Evolutionary conservation across 495 filamentous ascomycete genomes (phyloP).

Genomic region (Schizothecium vesticola): DNA sequence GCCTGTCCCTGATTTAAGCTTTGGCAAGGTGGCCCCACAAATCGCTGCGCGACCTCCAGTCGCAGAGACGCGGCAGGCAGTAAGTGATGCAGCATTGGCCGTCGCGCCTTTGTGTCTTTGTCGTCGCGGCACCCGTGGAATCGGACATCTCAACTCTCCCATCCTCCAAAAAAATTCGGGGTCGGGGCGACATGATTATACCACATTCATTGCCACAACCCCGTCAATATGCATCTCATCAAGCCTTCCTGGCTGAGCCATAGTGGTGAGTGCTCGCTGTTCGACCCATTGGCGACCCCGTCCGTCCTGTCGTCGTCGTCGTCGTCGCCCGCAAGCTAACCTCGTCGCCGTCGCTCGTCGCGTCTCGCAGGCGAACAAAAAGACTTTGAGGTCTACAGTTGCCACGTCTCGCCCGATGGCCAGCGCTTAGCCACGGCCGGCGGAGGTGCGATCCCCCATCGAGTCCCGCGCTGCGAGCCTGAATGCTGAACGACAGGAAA

Average conservation of each 20-base stretch:
- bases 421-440: slow-evolving; percentile 85
- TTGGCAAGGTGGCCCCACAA: neutral
- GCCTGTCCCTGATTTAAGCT: neutral
- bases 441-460: slow-evolving; percentile 54
- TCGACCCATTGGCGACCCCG: neutral
- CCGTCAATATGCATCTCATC: slow-evolving; percentile 68
- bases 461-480: neutral
- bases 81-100: slow-evolving; percentile 14
- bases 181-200: slow-evolving; percentile 26
- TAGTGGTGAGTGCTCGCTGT: slow-evolving; percentile 55
- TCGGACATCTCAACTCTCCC: slow-evolving; percentile 2
- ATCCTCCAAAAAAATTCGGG: slow-evolving; percentile 1
- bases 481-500: slow-evolving; percentile 15
- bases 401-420: slow-evolving; percentile 93
- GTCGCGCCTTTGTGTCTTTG: neutral
- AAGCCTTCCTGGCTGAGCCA: slow-evolving; percentile 92
- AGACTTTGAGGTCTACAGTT: slow-evolving; percentile 95
- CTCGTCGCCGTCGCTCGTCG: slow-evolving; percentile 12
- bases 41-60: neutral
- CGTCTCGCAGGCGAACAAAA: slow-evolving; percentile 73
- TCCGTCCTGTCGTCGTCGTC: neutral
- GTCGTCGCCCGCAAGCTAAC: slow-evolving; percentile 6
- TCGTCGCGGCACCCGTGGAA: neutral
- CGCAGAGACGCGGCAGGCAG: neutral
- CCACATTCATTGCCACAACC: slow-evolving; percentile 14